These are phyloP conservation scores for Cryptococcus sp. DNA, from an alignment of 1,284 basidiomycete genomes.

Conservation along the genomic window DNA sequence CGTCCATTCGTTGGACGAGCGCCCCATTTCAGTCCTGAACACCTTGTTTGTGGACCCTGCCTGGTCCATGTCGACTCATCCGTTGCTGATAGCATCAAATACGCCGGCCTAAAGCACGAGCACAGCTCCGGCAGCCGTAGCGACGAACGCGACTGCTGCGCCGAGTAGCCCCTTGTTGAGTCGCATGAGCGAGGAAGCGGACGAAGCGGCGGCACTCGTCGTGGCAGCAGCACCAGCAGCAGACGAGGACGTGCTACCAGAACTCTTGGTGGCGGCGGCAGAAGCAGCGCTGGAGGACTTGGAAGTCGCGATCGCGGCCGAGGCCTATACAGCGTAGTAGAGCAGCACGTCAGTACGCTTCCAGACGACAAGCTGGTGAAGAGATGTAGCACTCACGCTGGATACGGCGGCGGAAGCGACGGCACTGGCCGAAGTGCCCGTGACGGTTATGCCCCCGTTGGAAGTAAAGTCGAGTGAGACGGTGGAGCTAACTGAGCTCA, in stretches of 20 bases:
- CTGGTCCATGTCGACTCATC: too few relatives aligned
- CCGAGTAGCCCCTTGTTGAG: not conserved
- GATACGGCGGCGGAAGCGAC: constrained; percentile 8
- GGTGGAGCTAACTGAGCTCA: not conserved
- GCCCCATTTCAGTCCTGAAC: too few relatives aligned
- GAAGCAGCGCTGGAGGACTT: constrained; percentile 2
- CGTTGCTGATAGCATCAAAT: too few relatives aligned
- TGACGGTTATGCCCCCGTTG: constrained; percentile 12
- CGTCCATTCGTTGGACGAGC: too few relatives aligned
- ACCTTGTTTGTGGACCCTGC: too few relatives aligned
- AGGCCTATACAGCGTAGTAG: not conserved
- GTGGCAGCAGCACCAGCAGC: constrained; percentile 11
- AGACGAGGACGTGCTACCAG: constrained; percentile 5
- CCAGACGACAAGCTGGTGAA: constrained; percentile 12
- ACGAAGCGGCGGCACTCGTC: constrained; percentile 3
- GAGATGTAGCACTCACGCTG: not conserved
- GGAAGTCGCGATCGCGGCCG: constrained; percentile 2
- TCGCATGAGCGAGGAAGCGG: not conserved
- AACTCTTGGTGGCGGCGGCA: constrained; percentile 1
- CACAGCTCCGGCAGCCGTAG: not conserved
- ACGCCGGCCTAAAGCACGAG: not conserved
- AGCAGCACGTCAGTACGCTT: not conserved
- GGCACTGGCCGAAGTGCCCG: constrained; percentile 6
- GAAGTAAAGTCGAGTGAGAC: not conserved
- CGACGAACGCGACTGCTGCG: not conserved